These are phyloP conservation scores for Xerocomellus chrysenteron DNA, from an alignment of 768 basidiomycete genomes.

Conservation along the genomic window DNA sequence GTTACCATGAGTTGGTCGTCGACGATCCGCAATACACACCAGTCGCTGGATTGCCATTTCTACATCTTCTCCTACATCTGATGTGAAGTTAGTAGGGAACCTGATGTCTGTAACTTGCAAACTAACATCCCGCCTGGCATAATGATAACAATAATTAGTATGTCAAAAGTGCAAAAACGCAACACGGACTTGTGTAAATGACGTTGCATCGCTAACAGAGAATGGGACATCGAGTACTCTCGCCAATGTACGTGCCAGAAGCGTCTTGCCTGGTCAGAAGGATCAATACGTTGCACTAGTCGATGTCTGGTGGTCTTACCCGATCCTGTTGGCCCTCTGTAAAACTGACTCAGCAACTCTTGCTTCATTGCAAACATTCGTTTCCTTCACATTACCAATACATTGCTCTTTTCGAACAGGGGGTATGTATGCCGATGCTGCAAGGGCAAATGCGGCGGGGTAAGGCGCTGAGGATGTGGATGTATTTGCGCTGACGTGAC, in stretches of 20 bases:
- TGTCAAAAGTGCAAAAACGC: conserved; percentile 1
- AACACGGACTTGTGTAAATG: conserved; percentile 77
- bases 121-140: conserved; percentile 68
- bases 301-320: conserved; percentile 43
- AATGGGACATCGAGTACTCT: conserved; percentile 91
- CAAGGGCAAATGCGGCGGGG: conserved; percentile 36
- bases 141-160: conserved; percentile 10
- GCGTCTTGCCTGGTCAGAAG: conserved; percentile 68
- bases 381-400: conserved; percentile 75
- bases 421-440: conserved; percentile 46
- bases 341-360: conserved; percentile 5
- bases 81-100: conserved; percentile 4
- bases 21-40: conserved; percentile 38
- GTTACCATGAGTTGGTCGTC: not conserved
- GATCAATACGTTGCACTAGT: not conserved
- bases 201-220: conserved; percentile 89
- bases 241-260: conserved; percentile 90
- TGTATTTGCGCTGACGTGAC: conserved; percentile 60
- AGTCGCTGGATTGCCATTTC: conserved; percentile 88
- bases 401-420: conserved; percentile 93
- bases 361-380: not conserved
- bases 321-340: conserved; percentile 82
- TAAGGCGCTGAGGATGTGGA: conserved; percentile 50
- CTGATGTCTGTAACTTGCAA: not conserved
- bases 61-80: conserved; percentile 96